Conservation (phyloP, 257 asterid genomes). For the Solanum microdontum region DNA sequence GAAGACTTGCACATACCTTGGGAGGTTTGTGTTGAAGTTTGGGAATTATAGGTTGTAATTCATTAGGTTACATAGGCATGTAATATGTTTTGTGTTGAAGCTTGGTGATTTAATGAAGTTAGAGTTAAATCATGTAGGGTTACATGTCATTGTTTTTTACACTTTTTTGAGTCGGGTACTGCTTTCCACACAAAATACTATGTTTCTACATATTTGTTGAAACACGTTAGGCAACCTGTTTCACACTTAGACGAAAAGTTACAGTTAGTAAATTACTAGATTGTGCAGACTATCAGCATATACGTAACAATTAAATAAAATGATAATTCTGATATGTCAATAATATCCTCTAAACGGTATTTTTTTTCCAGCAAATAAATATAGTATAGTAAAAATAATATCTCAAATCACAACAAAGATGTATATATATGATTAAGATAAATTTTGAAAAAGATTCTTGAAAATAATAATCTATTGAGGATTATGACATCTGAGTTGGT, state of each 20-base stretch:
- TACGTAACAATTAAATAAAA: fast-evolving
- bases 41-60: not conserved
- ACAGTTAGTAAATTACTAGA: no score
- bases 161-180: no score
- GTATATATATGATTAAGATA: no score
- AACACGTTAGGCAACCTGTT: no score
- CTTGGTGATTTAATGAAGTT: not conserved
- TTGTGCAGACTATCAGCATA: not conserved
- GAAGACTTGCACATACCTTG: not conserved
- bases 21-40: not conserved
- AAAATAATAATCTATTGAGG: not conserved
- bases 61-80: not conserved
- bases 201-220: not conserved
- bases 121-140: not conserved
- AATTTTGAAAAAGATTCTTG: no score
- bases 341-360: not conserved
- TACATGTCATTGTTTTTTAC: not conserved
- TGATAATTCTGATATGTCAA: not conserved
- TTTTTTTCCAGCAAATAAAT: not conserved
- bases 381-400: not conserved
- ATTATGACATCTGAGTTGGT: not conserved
- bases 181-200: no score
- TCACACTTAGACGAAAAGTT: fast-evolving
- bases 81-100: not conserved
- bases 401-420: no score